Base-by-base conservation (phyloP, 768 basidiomycete species). In the Pleurotus sapidus region DNA sequence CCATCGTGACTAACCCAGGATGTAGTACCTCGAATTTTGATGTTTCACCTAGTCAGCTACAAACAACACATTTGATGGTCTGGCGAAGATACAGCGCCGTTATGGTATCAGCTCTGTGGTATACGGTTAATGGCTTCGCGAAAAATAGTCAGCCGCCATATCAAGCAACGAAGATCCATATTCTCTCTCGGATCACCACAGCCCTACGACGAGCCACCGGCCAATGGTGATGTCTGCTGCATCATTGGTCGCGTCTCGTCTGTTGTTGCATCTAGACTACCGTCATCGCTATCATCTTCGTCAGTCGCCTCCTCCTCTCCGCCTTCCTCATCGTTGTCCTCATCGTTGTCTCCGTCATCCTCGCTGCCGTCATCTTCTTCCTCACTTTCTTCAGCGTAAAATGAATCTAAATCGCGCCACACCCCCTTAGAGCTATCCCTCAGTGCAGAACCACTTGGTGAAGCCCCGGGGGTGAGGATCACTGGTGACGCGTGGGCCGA, bases 401-500 rank as follows among this genome's bases (percentile, higher is more conserved):
- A 94, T 60, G 82, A 77, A 64, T 93, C 89, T 61, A 93, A 70
- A 70, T 93, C 82, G 67, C 76, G 84, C 60, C 73, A 74, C 39
- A 76, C 75, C 43, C 76, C 81, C 57, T 77, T 77, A 51, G 74
- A 68, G 24, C 70, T 73, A 55, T 60, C 63, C 42, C 57, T 72
- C 23, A 63, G 68, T 34, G 75, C 73, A 24, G 71, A 67, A 27
- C 73, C 75, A 27, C 75, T 68, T 2, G 84, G 79, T 4, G 83
- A 79, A 14, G 74, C 73, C 0, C 75, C 74, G 17, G 88, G 86
- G 1, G 84, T 86, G 45, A 89, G 73, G 5, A 88, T 75, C 47
- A 86, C 68, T 0, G 86, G 84, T 4, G 80, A 65, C 9, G 70
- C 60, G 15, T 70, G 64, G 3, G 72, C 68, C 37, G 67, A 71